Base-by-base conservation (phyloP, 495 filamentous ascomycete genomes). In the Aspergillus funiculosus region DNA sequence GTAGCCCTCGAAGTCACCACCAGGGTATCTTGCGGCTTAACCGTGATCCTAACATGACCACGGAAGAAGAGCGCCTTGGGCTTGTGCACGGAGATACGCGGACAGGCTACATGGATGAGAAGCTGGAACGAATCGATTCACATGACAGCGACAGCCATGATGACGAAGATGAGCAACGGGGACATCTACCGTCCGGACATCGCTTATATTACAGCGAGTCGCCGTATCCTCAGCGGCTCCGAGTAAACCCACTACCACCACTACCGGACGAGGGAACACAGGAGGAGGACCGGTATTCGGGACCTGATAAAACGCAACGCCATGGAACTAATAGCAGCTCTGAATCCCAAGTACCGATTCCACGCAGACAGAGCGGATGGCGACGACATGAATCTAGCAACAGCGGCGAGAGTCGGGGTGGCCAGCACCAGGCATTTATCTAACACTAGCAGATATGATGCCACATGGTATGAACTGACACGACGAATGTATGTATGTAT, bases 51-150 rank as follows among this genome's bases (percentile, higher is more conserved):
- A 48, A 35, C n/a, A 34, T 11, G 14, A 49, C 47, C 17, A 95
- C 90, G 0, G 92, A 96, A 55, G 92, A 98, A 62, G 92, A 98
- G 55, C 73, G 78, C 25, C 59, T 95, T 14, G 92, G 92, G 0
- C 76, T 98, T 1, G 91, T 96, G 4, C 81, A 82, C 56, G 89
- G 87, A 10, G 86, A 90, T 39, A 64, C 66, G 7, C 59, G 60
- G 5, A 57, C 64, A 37, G 63, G 66, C 6, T 61, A 70, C n/a
- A 39, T 53, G 6, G 57, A 62, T 25, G 66, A 65, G 35, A 68
- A 64, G 27, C 39, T 67, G 6, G 60, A 60, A 2, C 59, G 62
- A 8, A 49, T 18, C 5, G 42, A 46, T 29, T 56, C 55, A 6
- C 43, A 40, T 43, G 60, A 64, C 20, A 64, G 64, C 6, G 52